Percentiles rank a stretch among this genome's conserved stretches.
These are phyloP conservation scores for Cicer chorassanicum DNA, from an alignment of 306 rosid species.

Conservation along the genomic window DNA sequence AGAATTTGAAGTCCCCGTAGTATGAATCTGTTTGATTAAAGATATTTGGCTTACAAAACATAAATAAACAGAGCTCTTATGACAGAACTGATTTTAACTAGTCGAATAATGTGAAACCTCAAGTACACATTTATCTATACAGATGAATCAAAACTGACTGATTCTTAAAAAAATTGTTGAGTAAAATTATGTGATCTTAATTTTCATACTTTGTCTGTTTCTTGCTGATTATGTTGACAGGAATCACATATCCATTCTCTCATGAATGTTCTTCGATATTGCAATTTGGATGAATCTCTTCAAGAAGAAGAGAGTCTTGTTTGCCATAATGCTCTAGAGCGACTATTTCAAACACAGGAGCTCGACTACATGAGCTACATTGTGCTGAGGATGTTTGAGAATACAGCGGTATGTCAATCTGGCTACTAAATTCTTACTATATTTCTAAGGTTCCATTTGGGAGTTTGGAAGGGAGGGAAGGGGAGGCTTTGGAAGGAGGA, in stretches of 20 bases:
- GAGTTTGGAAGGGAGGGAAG: too few relatives aligned
- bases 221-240: constrained; percentile 54
- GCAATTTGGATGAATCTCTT: constrained; percentile 96
- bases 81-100: constrained; percentile 18
- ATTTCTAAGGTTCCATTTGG: neutral
- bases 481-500: too few relatives aligned
- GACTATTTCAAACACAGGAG: constrained; percentile 79
- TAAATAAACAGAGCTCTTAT: neutral
- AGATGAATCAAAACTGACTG: constrained; percentile 27
- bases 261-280: constrained; percentile 94
- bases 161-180: neutral
- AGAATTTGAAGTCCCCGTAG: neutral
- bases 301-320: constrained; percentile 84
- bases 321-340: constrained; percentile 67
- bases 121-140: constrained; percentile 17
- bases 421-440: constrained; percentile 19
- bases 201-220: constrained; percentile 4
- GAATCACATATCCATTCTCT: constrained; percentile 98
- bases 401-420: constrained; percentile 72
- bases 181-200: constrained; percentile 20
- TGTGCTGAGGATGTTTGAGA: constrained; percentile 93
- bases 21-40: constrained; percentile 5
- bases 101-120: constrained; percentile 32
- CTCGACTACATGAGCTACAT: constrained; percentile 97
- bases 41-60: constrained; percentile 12